A percentile compares a stretch with the other conserved stretches of the same genome.
Conservation (phyloP, 352 stramenopile genomes). For the Blastocystis sp. region DNA sequence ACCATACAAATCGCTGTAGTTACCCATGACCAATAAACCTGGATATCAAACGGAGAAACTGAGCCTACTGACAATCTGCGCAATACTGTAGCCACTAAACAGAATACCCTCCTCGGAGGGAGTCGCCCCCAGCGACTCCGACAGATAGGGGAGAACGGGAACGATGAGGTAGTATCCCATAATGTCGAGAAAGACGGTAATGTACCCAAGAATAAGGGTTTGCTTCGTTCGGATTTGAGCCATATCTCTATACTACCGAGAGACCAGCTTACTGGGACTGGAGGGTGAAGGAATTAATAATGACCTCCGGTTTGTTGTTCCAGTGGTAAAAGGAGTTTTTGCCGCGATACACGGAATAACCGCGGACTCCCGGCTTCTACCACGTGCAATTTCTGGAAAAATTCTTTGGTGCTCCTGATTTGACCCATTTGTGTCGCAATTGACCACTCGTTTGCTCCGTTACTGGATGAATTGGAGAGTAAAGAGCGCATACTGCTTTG, state of each 20-base stretch:
- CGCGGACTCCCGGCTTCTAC: too few relatives aligned
- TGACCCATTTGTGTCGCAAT: too few relatives aligned
- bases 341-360: too few relatives aligned
- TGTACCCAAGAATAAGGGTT: conserved; percentile 53
- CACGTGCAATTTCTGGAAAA: too few relatives aligned
- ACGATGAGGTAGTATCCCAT: conserved; percentile 38
- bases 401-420: too few relatives aligned
- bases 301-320: too few relatives aligned
- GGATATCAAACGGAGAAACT: not conserved
- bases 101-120: conserved; percentile 30
- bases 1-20: conserved; percentile 55
- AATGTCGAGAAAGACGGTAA: conserved; percentile 63
- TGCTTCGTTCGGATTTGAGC: not conserved
- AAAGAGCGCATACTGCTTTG: too few relatives aligned
- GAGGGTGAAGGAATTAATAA: too few relatives aligned
- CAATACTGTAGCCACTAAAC: conserved; percentile 42
- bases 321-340: too few relatives aligned
- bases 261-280: too few relatives aligned
- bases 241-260: not conserved
- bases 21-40: conserved; percentile 60
- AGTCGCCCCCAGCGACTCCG: not conserved
- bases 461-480: too few relatives aligned
- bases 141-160: conserved; percentile 53
- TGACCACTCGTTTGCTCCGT: too few relatives aligned
- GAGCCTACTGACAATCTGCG: conserved; percentile 39